These are phyloP conservation scores for Thalassiosira mediterranea DNA, from an alignment of 352 stramenopile species.

Conservation along the genomic window DNA sequence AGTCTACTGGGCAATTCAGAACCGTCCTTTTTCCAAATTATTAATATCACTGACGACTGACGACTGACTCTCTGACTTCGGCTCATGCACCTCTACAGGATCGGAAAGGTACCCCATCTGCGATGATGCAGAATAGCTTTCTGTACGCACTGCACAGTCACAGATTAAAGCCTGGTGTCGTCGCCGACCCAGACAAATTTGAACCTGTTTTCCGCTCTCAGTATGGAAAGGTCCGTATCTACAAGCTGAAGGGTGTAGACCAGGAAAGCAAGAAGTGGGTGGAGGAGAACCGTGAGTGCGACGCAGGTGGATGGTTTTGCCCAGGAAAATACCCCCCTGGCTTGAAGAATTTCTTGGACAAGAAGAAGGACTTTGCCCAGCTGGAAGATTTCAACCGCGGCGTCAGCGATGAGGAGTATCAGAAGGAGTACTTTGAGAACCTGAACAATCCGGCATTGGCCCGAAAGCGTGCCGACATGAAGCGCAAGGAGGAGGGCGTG, in stretches of 20 bases:
- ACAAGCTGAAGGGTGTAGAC: slow-evolving; percentile 84
- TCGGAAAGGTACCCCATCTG: slow-evolving; percentile 50
- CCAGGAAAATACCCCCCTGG: slow-evolving; percentile 80
- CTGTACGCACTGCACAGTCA: slow-evolving; percentile 82
- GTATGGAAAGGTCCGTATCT: slow-evolving; percentile 84
- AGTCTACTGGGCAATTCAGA: slow-evolving; percentile 1
- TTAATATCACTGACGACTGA: no score
- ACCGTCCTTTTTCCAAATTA: background rate
- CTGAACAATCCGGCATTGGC: slow-evolving; percentile 61
- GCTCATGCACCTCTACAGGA: background rate
- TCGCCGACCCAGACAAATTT: slow-evolving; percentile 63
- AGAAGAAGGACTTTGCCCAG: slow-evolving; percentile 82
- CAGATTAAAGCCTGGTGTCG: slow-evolving; percentile 53
- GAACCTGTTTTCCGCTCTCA: slow-evolving; percentile 74
- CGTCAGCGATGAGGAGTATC: slow-evolving; percentile 73
- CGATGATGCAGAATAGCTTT: slow-evolving; percentile 71
- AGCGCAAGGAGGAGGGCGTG: slow-evolving; percentile 22
- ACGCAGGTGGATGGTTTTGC: slow-evolving; percentile 82
- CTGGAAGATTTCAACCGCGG: slow-evolving; percentile 85
- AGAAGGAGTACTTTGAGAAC: slow-evolving; percentile 78
- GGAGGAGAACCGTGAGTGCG: slow-evolving; percentile 78
- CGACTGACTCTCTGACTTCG: no score
- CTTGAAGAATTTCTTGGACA: slow-evolving; percentile 67
- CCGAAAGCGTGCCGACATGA: slow-evolving; percentile 39
- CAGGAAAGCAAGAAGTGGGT: slow-evolving; percentile 85